phyloP scores from a whole-genome alignment of 2,329 filamentous ascomycete genomes.

The Exophiala calicioides region DNA sequence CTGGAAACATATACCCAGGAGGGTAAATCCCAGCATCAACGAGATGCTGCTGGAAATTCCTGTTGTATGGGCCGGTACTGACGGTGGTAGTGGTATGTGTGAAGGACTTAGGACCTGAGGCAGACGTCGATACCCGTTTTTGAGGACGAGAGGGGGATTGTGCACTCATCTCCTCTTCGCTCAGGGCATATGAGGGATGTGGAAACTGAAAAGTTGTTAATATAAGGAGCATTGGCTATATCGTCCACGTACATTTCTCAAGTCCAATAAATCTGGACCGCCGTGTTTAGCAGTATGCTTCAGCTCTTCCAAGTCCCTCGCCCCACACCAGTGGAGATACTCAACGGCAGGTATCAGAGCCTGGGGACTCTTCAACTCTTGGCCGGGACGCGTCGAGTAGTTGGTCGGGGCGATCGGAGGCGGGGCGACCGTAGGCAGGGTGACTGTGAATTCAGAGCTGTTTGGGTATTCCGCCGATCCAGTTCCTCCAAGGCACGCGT shows the following conservation, averaged over 20 bases:
- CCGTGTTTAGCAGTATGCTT: not conserved
- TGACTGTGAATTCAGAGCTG: conserved; percentile 1
- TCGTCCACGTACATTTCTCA: not conserved
- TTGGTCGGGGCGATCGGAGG: too few species aligned
- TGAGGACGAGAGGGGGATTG: too few species aligned
- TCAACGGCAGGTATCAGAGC: not conserved
- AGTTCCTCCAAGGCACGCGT: not conserved
- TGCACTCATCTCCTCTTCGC: not conserved
- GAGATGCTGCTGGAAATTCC: not conserved
- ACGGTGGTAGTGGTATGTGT: too few species aligned
- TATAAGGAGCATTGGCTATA: not conserved
- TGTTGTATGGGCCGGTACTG: not conserved
- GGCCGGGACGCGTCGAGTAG: not conserved
- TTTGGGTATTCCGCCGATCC: conserved; percentile 1
- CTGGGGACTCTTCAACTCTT: not conserved
- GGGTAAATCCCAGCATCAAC: not conserved
- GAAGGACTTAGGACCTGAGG: too few species aligned
- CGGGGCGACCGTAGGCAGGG: not conserved
- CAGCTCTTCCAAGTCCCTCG: not conserved
- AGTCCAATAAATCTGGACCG: not conserved
- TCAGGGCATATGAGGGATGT: not conserved
- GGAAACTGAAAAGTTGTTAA: not conserved
- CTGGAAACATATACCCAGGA: too few species aligned
- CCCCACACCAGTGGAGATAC: not conserved
- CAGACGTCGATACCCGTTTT: too few species aligned